These are phyloP conservation scores for Cystofilobasidium bisporidii DNA, from an alignment of 768 basidiomycete genomes.

Conservation along the genomic window DNA sequence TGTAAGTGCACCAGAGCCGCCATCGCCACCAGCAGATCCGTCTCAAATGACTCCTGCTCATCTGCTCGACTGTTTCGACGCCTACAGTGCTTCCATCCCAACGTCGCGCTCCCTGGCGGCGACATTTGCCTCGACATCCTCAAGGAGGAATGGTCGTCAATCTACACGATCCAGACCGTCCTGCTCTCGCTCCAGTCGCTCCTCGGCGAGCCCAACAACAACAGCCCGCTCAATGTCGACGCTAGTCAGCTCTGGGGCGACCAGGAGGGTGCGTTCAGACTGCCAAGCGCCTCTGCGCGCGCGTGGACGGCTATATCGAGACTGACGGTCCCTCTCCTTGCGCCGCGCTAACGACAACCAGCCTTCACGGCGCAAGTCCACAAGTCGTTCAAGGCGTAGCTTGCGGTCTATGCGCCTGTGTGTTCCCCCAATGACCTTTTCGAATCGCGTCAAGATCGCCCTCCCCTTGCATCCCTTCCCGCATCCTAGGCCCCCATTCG, in stretches of 20 bases:
- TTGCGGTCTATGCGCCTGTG: too few species aligned
- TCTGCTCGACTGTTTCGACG: too few species aligned
- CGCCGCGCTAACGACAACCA: too few species aligned
- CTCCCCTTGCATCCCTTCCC: too few species aligned
- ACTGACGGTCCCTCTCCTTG: too few species aligned
- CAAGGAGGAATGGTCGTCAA: slow-evolving; percentile 56
- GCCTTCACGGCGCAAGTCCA: slow-evolving; percentile 15
- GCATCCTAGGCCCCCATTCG: too few species aligned
- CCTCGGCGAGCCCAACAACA: slow-evolving; percentile 87
- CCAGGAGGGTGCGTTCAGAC: slow-evolving; percentile 48
- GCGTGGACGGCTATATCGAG: too few species aligned
- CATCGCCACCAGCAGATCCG: too few species aligned
- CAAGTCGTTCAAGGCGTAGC: slow-evolving; percentile 1
- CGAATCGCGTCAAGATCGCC: too few species aligned
- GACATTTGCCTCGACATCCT: slow-evolving; percentile 80
- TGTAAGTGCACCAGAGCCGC: background rate
- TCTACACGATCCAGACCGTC: slow-evolving; percentile 84
- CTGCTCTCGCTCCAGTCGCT: slow-evolving; percentile 77
- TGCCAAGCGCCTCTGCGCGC: too few species aligned
- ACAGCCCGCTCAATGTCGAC: slow-evolving; percentile 77
- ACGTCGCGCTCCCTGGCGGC: slow-evolving; percentile 67
- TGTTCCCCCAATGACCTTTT: too few species aligned
- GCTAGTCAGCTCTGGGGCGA: slow-evolving; percentile 72
- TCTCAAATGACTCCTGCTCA: too few species aligned
- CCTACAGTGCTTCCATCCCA: slow-evolving; percentile 52